A percentile compares a stretch with the other conserved stretches of the same genome.
phyloP scores from a whole-genome alignment of 2,329 filamentous ascomycete genomes.

The Paraphoma chrysanthemicola region DNA sequence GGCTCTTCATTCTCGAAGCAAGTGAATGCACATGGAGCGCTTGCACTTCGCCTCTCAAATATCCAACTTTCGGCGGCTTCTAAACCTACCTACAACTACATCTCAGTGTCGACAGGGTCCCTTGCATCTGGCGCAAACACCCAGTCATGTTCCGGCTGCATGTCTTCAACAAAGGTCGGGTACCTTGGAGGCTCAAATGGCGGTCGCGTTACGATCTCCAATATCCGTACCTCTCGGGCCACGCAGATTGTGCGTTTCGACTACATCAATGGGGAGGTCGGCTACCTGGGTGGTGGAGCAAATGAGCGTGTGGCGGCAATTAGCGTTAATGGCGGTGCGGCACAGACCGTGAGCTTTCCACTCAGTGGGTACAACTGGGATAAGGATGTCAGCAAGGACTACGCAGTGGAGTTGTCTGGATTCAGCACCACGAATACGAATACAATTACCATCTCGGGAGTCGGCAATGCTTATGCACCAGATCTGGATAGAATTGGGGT shows the following conservation, averaged over 20 bases:
- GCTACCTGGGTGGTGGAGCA: conserved; percentile 17
- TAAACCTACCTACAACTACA: conserved; percentile 19
- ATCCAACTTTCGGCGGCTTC: conserved; percentile 14
- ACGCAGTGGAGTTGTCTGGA: conserved; percentile 20
- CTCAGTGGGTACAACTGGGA: conserved; percentile 26
- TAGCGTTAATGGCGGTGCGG: conserved; percentile 25
- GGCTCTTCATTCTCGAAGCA: conserved; percentile 21
- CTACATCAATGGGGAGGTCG: conserved; percentile 25
- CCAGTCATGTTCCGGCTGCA: conserved; percentile 22
- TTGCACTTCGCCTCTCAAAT: conserved; percentile 23
- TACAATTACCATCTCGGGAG: conserved; percentile 20
- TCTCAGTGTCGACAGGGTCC: conserved; percentile 21
- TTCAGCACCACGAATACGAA: conserved; percentile 24
- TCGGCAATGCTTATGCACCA: conserved; percentile 12
- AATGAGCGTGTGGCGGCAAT: conserved; percentile 25
- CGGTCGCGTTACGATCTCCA: conserved; percentile 20
- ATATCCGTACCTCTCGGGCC: conserved; percentile 22
- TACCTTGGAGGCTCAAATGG: conserved; percentile 21
- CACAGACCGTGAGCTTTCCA: conserved; percentile 25
- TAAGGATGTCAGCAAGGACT: conserved; percentile 18
- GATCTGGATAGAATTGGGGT: conserved; percentile 26
- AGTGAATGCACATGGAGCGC: conserved; percentile 23
- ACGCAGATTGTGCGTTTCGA: conserved; percentile 24
- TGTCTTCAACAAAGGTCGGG: conserved; percentile 23
- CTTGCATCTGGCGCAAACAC: conserved; percentile 18